Conservation (phyloP, 2,329 filamentous ascomycete species). For the Hawksworthiomyces lignivorus region DNA sequence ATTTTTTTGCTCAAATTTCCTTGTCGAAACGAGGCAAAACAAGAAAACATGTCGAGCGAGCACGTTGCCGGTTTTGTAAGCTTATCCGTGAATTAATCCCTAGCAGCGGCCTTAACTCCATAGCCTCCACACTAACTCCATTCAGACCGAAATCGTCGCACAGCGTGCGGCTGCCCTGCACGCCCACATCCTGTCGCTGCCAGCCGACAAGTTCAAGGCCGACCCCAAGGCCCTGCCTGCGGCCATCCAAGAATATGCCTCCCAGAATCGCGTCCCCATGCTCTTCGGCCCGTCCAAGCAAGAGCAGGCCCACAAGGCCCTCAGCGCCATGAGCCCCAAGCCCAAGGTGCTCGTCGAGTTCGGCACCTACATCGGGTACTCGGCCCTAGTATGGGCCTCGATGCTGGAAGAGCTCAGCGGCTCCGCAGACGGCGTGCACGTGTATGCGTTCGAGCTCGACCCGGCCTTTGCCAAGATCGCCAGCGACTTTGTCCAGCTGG, state of each 20-base stretch:
- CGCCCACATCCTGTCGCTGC: conserved; percentile 12
- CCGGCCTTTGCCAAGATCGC: conserved; percentile 23
- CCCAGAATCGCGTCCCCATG: conserved; percentile 23
- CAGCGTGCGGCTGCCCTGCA: conserved; percentile 9
- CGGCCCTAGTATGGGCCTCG: conserved; percentile 25
- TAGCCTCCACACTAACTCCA: too few species aligned
- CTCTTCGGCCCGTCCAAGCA: conserved; percentile 24
- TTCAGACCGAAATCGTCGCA: too few species aligned
- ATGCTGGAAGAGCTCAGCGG: conserved; percentile 18
- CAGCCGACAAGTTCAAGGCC: conserved; percentile 12
- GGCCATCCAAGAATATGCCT: conserved; percentile 25
- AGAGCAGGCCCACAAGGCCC: conserved; percentile 15
- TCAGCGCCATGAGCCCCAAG: conserved; percentile 18
- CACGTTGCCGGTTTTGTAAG: too few species aligned
- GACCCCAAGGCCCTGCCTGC: conserved; percentile 22
- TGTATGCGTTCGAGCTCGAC: conserved; percentile 30
- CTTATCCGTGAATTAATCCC: too few species aligned
- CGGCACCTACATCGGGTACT: conserved; percentile 28
- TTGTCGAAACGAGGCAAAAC: too few species aligned
- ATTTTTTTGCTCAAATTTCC: too few species aligned
- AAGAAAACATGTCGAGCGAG: too few species aligned
- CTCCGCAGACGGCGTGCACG: conserved; percentile 16
- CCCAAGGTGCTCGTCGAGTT: conserved; percentile 28
- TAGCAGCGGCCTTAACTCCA: too few species aligned
- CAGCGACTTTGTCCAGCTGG: conserved; percentile 24